Conservation (phyloP, 352 stramenopile genomes). For the Thraustotheca clavata region DNA sequence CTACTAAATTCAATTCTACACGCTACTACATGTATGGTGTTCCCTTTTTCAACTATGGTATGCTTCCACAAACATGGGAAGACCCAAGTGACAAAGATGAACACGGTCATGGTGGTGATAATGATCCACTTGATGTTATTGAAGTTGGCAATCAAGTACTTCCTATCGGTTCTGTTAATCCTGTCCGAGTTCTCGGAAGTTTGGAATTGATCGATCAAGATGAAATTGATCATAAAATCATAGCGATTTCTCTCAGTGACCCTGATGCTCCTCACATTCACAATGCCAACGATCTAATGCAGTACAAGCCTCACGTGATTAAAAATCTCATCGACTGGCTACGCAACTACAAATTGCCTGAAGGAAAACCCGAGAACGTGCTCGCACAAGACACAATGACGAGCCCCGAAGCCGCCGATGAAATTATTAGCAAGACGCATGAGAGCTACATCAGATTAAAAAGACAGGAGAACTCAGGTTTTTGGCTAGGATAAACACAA, state of each 20-base stretch:
- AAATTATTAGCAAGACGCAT: conserved; percentile 60
- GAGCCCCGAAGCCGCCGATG: conserved; percentile 39
- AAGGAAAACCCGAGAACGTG: conserved; percentile 93
- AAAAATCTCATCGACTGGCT: conserved; percentile 92
- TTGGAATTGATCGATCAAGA: conserved; percentile 97
- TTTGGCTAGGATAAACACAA: conserved; percentile 11
- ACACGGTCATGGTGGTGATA: conserved; percentile 92
- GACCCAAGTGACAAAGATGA: conserved; percentile 85
- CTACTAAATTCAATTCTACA: conserved; percentile 90
- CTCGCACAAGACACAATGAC: conserved; percentile 78
- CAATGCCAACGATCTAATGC: conserved; percentile 85
- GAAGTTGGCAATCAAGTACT: conserved; percentile 91
- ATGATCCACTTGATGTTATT: conserved; percentile 99
- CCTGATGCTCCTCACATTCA: conserved; percentile 78
- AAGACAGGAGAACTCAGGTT: conserved; percentile 8
- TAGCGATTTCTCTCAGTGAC: conserved; percentile 90
- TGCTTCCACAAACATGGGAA: conserved; percentile 98
- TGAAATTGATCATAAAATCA: conserved; percentile 98
- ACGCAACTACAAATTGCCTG: conserved; percentile 98
- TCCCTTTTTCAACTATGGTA: conserved; percentile 98
- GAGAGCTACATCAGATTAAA: conserved; percentile 40
- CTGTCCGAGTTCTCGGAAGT: conserved; percentile 96
- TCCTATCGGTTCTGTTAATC: conserved; percentile 91
- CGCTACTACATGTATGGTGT: conserved; percentile 95
- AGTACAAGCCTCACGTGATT: conserved; percentile 86